Evolutionary conservation across 331 rosid species (phyloP).

Genomic region (Quercus tomentella): DNA sequence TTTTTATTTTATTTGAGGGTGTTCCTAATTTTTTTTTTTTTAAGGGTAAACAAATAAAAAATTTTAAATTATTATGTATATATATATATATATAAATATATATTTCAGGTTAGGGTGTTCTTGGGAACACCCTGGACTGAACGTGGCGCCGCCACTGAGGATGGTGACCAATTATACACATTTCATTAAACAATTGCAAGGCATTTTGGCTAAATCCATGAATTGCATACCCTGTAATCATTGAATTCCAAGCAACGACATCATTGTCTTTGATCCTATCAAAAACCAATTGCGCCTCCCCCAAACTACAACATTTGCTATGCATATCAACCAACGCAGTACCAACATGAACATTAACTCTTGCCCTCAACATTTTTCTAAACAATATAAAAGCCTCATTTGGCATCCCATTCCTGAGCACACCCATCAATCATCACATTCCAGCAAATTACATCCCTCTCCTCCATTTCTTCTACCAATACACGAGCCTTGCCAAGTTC

Average conservation of each 20-base stretch:
- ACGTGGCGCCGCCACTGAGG: not conserved
- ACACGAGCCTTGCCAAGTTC: constrained; percentile 48
- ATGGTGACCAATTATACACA: constrained; percentile 41
- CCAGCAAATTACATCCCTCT: constrained; percentile 77
- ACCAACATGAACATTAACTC: constrained; percentile 51
- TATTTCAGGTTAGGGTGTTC: no score
- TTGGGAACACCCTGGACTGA: fast-evolving
- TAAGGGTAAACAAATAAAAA: no score
- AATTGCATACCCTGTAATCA: constrained; percentile 67
- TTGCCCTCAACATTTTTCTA: constrained; percentile 54
- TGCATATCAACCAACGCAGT: constrained; percentile 87
- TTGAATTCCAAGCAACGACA: constrained; percentile 74
- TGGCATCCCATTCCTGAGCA: constrained; percentile 61
- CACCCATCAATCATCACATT: constrained; percentile 88
- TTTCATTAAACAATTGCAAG: constrained; percentile 52
- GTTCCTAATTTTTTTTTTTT: no score
- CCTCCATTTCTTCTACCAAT: constrained; percentile 52
- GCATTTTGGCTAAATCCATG: constrained; percentile 70
- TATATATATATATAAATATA: no score
- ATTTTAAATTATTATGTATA: no score
- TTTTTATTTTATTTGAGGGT: no score
- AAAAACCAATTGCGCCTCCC: constrained; percentile 66
- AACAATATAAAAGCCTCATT: constrained; percentile 59
- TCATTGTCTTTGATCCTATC: constrained; percentile 47
- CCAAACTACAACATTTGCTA: constrained; percentile 71